These are phyloP conservation scores for Pochonia chlamydosporia DNA, from an alignment of 2,329 filamentous ascomycete genomes.

Conservation along the genomic window DNA sequence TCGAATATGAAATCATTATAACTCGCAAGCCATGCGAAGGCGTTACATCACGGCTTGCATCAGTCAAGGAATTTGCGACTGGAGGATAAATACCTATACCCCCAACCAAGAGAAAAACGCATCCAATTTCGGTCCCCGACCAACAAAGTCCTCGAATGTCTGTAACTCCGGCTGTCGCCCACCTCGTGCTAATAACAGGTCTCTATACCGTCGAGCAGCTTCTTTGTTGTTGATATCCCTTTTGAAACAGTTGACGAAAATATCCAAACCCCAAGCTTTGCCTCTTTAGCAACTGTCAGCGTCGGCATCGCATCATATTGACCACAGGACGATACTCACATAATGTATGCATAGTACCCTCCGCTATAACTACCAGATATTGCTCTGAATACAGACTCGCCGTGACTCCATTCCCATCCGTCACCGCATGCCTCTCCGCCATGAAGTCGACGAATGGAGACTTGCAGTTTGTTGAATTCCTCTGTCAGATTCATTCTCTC, in stretches of 20 bases:
- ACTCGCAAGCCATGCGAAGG: no score
- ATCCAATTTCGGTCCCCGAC: background rate
- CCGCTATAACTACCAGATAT: background rate
- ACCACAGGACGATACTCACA: background rate
- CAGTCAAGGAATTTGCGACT: no score
- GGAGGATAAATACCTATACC: background rate
- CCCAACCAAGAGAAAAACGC: background rate
- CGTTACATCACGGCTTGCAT: no score
- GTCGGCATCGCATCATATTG: no score
- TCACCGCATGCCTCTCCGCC: background rate
- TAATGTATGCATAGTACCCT: background rate
- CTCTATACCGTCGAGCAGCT: background rate
- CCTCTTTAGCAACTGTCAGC: background rate
- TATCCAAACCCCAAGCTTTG: background rate
- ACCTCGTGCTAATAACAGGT: background rate
- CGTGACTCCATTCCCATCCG: background rate
- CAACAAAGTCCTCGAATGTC: background rate
- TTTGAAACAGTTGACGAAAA: background rate
- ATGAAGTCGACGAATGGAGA: background rate
- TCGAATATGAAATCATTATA: no score
- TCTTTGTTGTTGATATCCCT: background rate
- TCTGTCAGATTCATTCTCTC: background rate
- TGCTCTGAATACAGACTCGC: background rate
- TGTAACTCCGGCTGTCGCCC: background rate
- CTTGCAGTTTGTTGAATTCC: background rate